phyloP scores from a whole-genome alignment of 2,329 filamentous ascomycete genomes.

The Aspergillus sojae region DNA sequence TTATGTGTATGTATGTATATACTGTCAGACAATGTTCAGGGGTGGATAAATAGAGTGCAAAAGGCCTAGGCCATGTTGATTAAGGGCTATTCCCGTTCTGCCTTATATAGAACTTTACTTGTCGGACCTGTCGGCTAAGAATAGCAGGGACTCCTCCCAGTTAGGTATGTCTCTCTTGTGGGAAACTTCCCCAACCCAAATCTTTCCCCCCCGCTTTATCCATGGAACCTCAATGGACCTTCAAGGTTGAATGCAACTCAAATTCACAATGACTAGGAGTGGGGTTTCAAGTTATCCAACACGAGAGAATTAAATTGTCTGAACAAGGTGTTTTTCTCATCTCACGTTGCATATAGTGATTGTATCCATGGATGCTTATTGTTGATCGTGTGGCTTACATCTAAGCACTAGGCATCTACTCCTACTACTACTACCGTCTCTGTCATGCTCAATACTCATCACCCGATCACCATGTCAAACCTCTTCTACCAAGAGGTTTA shows the following conservation, averaged over 20 bases:
- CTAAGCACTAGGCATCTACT: neutral
- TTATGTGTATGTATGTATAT: neutral
- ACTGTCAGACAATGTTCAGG: neutral
- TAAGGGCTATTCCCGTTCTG: neutral
- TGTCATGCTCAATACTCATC: neutral
- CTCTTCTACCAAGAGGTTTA: neutral
- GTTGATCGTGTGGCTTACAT: neutral
- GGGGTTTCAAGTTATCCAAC: neutral
- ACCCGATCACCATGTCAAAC: neutral
- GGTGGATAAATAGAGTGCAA: neutral
- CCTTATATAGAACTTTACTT: neutral
- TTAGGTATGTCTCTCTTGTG: neutral
- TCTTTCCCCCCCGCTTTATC: slow-evolving; percentile 3
- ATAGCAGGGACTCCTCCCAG: neutral
- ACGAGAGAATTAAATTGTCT: neutral
- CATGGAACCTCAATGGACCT: slow-evolving; percentile 12
- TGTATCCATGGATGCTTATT: neutral
- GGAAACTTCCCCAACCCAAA: slow-evolving; percentile 6
- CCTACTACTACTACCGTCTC: neutral
- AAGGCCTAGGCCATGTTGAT: neutral
- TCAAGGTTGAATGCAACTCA: neutral
- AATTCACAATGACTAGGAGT: neutral
- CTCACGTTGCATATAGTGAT: neutral
- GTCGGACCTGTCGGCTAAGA: slow-evolving; percentile 2
- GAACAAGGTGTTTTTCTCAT: neutral